Conservation (phyloP, 2,329 filamentous ascomycete genomes). For the Cytospora piceae region DNA sequence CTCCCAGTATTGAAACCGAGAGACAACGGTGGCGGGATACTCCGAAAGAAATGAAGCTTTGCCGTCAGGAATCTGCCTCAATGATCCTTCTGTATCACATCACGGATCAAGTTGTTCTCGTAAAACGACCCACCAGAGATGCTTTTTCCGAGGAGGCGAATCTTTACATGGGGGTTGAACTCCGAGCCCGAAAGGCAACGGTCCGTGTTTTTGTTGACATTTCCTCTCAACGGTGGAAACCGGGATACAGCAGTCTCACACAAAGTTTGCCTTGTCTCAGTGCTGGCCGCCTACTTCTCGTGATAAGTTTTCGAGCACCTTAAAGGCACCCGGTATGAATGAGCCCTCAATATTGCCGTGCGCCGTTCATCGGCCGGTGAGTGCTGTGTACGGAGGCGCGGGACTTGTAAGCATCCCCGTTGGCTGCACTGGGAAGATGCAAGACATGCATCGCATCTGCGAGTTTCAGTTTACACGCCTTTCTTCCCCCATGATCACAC, state of each 20-base stretch:
- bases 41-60: neutral
- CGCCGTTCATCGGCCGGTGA: neutral
- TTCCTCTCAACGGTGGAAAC: neutral
- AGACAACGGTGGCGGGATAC: neutral
- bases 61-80: conserved; percentile 17
- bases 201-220: neutral
- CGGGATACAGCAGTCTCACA: neutral
- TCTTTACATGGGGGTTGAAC: neutral
- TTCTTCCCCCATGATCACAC: neutral
- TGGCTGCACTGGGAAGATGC: conserved; percentile 5
- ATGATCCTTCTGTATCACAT: conserved; percentile 19
- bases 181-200: too few species aligned
- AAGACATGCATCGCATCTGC: conserved; percentile 21
- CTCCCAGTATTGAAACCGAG: conserved; percentile 7
- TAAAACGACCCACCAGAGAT: conserved; percentile 4
- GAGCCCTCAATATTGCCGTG: too few species aligned
- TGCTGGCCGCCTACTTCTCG: neutral
- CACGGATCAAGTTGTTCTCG: conserved; percentile 9
- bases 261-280: neutral
- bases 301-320: neutral
- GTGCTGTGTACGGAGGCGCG: neutral
- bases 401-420: neutral
- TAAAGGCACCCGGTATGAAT: neutral
- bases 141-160: conserved; percentile 10
- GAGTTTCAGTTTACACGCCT: conserved; percentile 16